Percentiles rank a stretch among this genome's conserved stretches.
Evolutionary conservation across 2,329 filamentous ascomycete genomes (phyloP).

Genomic region (Alternaria brassicae): DNA sequence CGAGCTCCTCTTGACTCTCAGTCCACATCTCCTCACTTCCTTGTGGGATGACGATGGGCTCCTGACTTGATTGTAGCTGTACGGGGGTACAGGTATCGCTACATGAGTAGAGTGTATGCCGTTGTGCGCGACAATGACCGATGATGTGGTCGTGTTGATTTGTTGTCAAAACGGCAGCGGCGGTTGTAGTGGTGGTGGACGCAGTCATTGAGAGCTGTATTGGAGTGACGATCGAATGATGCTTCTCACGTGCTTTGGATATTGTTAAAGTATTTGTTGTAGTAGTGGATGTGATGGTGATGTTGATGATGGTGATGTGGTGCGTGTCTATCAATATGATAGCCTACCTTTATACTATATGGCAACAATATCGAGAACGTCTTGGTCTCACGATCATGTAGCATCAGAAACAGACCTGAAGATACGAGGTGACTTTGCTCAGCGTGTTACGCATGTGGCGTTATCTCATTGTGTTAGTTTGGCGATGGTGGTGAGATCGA

Average conservation of each 20-base stretch:
- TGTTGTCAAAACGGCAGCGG: not conserved
- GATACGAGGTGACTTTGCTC: not conserved
- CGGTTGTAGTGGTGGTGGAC: not conserved
- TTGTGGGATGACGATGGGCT: not conserved
- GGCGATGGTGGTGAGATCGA: conserved; percentile 12
- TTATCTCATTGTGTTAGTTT: not conserved
- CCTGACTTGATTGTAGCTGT: not conserved
- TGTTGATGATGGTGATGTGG: not conserved
- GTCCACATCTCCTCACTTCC: conserved; percentile 10
- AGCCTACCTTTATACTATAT: not conserved
- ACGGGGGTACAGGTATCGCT: not conserved
- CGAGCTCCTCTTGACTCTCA: conserved; percentile 14
- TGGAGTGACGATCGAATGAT: too few relatives aligned
- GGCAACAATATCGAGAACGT: not conserved
- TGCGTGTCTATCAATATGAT: not conserved
- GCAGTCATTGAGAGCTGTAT: conserved; percentile 2
- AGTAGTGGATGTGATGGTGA: not conserved
- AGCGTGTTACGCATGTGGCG: not conserved
- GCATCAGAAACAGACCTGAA: not conserved
- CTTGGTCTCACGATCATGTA: not conserved
- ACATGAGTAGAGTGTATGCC: conserved; percentile 13
- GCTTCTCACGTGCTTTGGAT: not conserved
- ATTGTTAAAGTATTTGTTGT: not conserved
- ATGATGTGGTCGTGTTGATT: conserved; percentile 16
- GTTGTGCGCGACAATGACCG: conserved; percentile 19